Conservation (phyloP, 164 flowering plant species). For the Nymphaea colorata region DNA sequence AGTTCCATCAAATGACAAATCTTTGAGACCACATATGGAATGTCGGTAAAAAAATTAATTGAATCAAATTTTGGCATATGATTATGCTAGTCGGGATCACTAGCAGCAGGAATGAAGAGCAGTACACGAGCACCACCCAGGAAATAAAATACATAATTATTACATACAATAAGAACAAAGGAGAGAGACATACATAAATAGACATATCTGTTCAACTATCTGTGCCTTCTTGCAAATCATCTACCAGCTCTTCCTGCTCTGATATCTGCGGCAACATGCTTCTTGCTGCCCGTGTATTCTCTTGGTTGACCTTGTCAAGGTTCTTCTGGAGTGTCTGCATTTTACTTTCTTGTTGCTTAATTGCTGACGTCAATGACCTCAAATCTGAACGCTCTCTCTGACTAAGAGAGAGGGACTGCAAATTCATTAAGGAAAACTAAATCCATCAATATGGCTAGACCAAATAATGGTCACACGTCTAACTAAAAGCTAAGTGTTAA, state of each 20-base stretch:
- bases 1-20: not conserved
- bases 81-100: not conserved
- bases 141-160: not conserved
- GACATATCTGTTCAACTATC: not conserved
- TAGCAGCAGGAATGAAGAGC: not conserved
- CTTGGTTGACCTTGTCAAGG: constrained; percentile 1
- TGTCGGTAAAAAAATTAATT: not conserved
- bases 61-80: not conserved
- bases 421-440: constrained; percentile 4
- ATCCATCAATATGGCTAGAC: too few species aligned
- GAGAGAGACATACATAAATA: not conserved
- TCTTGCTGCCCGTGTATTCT: not conserved
- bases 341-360: constrained; percentile 50
- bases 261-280: not conserved
- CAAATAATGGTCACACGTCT: too few species aligned
- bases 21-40: not conserved
- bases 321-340: constrained; percentile 29
- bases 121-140: not conserved
- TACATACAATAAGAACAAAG: not conserved
- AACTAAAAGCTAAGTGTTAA: too few species aligned
- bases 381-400: constrained; percentile 29
- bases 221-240: not conserved
- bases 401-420: constrained; percentile 38
- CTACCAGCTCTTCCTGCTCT: not conserved
- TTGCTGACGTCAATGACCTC: constrained; percentile 34